Conservation (phyloP, 2,329 filamentous ascomycete species). For the Microcyclospora tardicrescens region DNA sequence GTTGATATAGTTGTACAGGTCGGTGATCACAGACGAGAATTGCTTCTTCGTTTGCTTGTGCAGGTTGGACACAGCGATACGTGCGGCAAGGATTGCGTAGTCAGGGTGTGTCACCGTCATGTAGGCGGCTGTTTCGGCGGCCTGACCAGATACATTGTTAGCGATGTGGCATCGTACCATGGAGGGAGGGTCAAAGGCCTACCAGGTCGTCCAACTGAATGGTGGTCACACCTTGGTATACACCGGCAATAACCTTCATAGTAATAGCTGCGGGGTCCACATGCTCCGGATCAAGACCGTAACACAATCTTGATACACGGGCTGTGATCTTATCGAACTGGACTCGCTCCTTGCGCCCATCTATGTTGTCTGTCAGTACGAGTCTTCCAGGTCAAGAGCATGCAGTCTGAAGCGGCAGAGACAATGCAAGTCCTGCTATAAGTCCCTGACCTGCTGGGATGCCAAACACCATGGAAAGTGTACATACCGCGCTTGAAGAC, state of each 20-base stretch:
- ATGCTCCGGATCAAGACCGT: constrained; percentile 88
- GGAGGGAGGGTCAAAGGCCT: constrained; percentile 28
- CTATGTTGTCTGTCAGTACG: constrained; percentile 35
- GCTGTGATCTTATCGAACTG: constrained; percentile 99
- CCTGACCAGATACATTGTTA: constrained; percentile 40
- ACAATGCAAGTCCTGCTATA: too few relatives aligned
- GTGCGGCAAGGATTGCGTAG: constrained; percentile 94
- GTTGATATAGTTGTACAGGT: constrained; percentile 93
- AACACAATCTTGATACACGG: constrained; percentile 92
- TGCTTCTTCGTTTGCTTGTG: constrained; percentile 99
- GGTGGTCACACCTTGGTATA: constrained; percentile 96
- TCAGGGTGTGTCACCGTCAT: constrained; percentile 99
- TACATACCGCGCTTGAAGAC: constrained; percentile 49
- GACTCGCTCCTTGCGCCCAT: constrained; percentile 98
- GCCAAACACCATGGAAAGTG: background rate
- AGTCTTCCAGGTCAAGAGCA: background rate
- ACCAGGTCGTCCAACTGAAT: constrained; percentile 94
- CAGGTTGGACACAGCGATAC: constrained; percentile 97
- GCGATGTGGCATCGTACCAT: too few relatives aligned
- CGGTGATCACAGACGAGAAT: constrained; percentile 87
- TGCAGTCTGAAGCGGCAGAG: too few relatives aligned
- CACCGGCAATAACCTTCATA: constrained; percentile 97
- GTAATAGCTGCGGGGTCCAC: constrained; percentile 97
- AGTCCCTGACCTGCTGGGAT: too few relatives aligned
- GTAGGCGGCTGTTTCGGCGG: constrained; percentile 96